Percentiles rank a stretch among this genome's conserved stretches.
Evolutionary conservation across 1,284 basidiomycete genomes (phyloP).

Genomic region (Puccinia coronata): DNA sequence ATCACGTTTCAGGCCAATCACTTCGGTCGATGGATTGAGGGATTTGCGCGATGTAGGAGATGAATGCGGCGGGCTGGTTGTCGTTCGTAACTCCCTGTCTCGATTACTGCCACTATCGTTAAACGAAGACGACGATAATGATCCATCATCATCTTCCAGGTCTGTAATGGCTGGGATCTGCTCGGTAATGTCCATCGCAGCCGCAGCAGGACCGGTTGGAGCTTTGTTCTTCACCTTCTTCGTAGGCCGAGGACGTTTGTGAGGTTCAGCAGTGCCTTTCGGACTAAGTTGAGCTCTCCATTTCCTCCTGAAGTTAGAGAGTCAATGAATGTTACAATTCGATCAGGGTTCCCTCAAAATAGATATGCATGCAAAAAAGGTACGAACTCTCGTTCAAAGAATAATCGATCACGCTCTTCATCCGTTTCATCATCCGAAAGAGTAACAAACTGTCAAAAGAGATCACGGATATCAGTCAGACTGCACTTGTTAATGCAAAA

Average conservation of each 20-base stretch:
- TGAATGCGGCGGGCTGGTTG: slow-evolving; percentile 21
- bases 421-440: slow-evolving; percentile 39
- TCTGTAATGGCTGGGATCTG: not conserved
- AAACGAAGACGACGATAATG: not conserved
- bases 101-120: not conserved
- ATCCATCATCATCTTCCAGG: not conserved
- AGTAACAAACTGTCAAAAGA: slow-evolving; percentile 35
- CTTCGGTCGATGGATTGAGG: not conserved
- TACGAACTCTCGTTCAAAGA: slow-evolving; percentile 44
- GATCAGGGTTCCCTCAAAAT: not conserved
- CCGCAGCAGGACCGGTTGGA: not conserved
- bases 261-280: not conserved
- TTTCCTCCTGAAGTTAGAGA: not conserved
- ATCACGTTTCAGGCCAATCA: slow-evolving; percentile 26
- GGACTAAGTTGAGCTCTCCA: slow-evolving; percentile 22
- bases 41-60: not conserved
- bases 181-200: not conserved
- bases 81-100: not conserved
- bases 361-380: not conserved
- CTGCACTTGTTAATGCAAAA: not conserved
- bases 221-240: not conserved
- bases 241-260: not conserved
- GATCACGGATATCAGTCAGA: not conserved
- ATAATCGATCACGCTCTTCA: slow-evolving; percentile 38
- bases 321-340: not conserved